These are phyloP conservation scores for Xerophyta viscosa DNA, from an alignment of 106 monocot species.

Conservation along the genomic window DNA sequence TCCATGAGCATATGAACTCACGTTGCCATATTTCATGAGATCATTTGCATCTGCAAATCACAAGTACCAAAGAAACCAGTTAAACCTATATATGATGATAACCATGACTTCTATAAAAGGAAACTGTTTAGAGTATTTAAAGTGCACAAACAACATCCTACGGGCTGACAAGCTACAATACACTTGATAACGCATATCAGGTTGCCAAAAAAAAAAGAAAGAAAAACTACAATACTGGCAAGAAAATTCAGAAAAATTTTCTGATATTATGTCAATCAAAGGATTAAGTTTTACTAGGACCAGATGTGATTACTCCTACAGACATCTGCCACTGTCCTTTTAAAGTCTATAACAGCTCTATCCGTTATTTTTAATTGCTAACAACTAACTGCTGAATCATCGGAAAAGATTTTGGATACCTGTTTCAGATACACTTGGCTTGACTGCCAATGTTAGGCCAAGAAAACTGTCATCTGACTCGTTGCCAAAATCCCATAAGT, in stretches of 20 bases:
- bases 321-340: not conserved
- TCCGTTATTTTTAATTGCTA: not conserved
- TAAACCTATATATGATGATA: not conserved
- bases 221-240: too few relatives aligned
- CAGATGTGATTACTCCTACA: not conserved
- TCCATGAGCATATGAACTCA: constrained; percentile 7
- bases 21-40: constrained; percentile 22
- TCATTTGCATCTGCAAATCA: constrained; percentile 19
- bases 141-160: not conserved
- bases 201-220: too few relatives aligned
- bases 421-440: constrained; percentile 42
- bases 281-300: not conserved
- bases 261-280: not conserved
- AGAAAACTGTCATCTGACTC: constrained; percentile 76
- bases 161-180: not conserved
- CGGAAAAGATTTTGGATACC: constrained; percentile 16
- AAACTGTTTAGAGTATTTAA: not conserved
- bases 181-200: too few relatives aligned
- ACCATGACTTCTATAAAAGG: not conserved
- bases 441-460: constrained; percentile 68
- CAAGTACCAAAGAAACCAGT: not conserved
- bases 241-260: not conserved
- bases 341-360: not conserved
- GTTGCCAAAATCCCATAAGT: constrained; percentile 62
- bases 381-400: not conserved